Percentiles rank a stretch among this genome's conserved stretches.
These are phyloP conservation scores for Arthrobotrys musiformis DNA, from an alignment of 2,329 filamentous ascomycete species.

Conservation along the genomic window DNA sequence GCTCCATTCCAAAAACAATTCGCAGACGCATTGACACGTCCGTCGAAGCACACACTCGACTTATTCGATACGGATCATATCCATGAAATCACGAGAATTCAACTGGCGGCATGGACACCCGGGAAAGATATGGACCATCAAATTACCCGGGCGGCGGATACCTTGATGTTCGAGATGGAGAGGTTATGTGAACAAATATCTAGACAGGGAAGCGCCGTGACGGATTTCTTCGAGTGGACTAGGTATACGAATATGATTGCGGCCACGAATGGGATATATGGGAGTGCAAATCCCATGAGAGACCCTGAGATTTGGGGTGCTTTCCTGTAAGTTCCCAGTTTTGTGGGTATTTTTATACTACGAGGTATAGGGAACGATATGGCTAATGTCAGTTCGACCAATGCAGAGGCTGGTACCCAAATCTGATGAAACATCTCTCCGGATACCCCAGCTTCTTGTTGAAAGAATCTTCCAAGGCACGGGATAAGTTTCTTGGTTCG, in stretches of 20 bases:
- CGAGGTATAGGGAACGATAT: background rate
- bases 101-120: conserved; percentile 30
- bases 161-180: conserved; percentile 8
- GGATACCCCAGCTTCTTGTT: conserved; percentile 2
- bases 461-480: conserved; percentile 9
- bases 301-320: conserved; percentile 55
- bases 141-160: conserved; percentile 4
- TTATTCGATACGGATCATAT: conserved; percentile 49
- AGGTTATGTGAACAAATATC: background rate
- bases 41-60: conserved; percentile 26
- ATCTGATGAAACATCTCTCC: conserved; percentile 5
- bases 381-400: background rate
- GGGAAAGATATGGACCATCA: conserved; percentile 37
- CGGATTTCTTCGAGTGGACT: conserved; percentile 49
- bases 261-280: conserved; percentile 52
- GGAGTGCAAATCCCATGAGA: conserved; percentile 42
- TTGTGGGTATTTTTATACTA: background rate
- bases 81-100: conserved; percentile 49
- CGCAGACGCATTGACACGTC: conserved; percentile 33
- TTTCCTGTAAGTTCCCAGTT: conserved; percentile 26
- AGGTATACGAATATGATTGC: conserved; percentile 51
- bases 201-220: background rate
- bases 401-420: conserved; percentile 9
- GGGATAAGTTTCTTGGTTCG: conserved; percentile 10
- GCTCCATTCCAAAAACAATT: conserved; percentile 59